These are phyloP conservation scores for Xerocomus minutiporus DNA, from an alignment of 1,284 basidiomycete genomes.

Conservation along the genomic window DNA sequence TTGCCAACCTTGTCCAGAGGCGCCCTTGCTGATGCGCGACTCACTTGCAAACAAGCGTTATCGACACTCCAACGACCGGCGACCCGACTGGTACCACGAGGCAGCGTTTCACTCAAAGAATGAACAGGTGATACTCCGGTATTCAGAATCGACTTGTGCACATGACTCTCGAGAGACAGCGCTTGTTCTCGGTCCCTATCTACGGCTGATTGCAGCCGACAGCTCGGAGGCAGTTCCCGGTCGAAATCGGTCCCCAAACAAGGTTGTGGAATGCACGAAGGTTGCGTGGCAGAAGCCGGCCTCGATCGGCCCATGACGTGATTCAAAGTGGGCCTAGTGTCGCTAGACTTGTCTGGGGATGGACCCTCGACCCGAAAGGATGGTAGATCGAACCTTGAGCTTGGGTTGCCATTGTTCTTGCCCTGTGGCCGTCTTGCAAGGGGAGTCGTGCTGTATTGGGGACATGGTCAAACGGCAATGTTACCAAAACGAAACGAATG, in stretches of 20 bases:
- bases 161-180: background rate
- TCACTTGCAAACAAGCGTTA: background rate
- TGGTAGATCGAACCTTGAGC: conserved; percentile 18
- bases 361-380: conserved; percentile 21
- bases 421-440: conserved; percentile 11
- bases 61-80: background rate
- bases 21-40: background rate
- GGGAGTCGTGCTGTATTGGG: conserved; percentile 8
- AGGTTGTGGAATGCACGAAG: background rate
- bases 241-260: background rate
- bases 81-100: background rate
- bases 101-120: background rate
- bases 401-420: conserved; percentile 3
- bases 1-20: background rate
- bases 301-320: conserved; percentile 1
- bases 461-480: conserved; percentile 5
- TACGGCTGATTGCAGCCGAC: background rate
- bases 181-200: background rate
- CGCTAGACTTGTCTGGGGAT: conserved; percentile 7
- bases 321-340: background rate
- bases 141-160: background rate
- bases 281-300: conserved; percentile 1
- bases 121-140: background rate
- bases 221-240: background rate
- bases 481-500: conserved; percentile 9